Evolutionary conservation across 1,284 basidiomycete genomes (phyloP), one percentile per base, ranked within the genome.

Genomic region (Malassezia restricta): DNA sequence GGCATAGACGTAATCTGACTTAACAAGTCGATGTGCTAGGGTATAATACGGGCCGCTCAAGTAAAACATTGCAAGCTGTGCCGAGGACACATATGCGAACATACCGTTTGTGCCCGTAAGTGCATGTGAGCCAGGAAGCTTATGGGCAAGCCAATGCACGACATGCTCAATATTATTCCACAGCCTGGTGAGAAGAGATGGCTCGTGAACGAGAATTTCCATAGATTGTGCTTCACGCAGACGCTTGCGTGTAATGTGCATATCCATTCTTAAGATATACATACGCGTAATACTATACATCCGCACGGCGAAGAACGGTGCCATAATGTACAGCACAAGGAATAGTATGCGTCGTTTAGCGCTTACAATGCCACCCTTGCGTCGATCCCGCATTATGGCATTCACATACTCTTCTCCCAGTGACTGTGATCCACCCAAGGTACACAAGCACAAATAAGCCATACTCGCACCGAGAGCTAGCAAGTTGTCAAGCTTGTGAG

Each of bases 341-440:
- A 75, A 65, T 5, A 56, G 29, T 0, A 59, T 49, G 9, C 73
- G 62, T n/a, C 61, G 47, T 64, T 54, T 48, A 3, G 52, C 32
- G 8, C 57, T 48, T 3, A 73, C 69, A 20, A 71, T 56, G 27
- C 57, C 58, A 3, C 66, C 64, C 11, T 54, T 63, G 6, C 52
- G 45, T 5, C 54, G 46, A 29, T 63, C 47, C 37, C 70, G 66
- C 65, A 75, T 73, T 47, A 74, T 55, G 24, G 74, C 64, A 52
- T 74, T 72, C 40, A 73, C 73, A 54, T 75, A 75, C 54, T 75
- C 74, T 50, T 75, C 74, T 1, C 74, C 74, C 7, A 75, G 62
- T 9, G 74, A 75, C 59, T 75, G 74, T 5, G 69, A 63, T 3
- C 73, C 73, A 62, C 58, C 30, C 2, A 24, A 40, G 1, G 73